Base-by-base conservation (phyloP, 192 early-diverging fungal genomes). In the Rhizophagus prolifer region DNA sequence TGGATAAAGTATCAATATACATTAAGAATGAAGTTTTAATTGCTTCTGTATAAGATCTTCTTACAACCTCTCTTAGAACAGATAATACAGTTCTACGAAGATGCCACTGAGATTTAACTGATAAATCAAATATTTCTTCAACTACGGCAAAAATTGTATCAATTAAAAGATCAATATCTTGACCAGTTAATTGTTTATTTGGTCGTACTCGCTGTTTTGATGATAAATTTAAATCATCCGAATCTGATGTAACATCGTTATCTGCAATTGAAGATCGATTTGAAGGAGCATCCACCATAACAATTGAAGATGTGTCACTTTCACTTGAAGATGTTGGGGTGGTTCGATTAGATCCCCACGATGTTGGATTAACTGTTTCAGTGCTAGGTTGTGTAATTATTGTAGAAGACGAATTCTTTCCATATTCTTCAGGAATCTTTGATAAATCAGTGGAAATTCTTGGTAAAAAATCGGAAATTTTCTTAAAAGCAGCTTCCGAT, bases 121-220 rank as follows among this genome's bases (percentile, higher is more conserved):
- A 72, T 59, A 72, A 72, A 72, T 72, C 71, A 38, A 72, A 72
- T 60, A 72, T 72, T 59, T 72, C 71, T 72, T 72, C 71, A 8
- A 72, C 54, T 26, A 58, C 21, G n/a, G 50, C 71, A 72, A 72
- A 72, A 21, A 72, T n/a, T 59, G 58, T 58, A 16, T 72, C 71
- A 25, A 72, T 72, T 34, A 72, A 31, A 44, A 72, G 47, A 60
- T 72, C 58, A 72, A 59, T 72, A 59, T 72, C 71, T 58, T 72
- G 54, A 59, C 71, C 30, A 19, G 71, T 60, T n/a, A 72, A 59
- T 21, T 59, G 54, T 72, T 72, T 72, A 34, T 72, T 58, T 72
- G 71, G 71, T 72, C 58, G 12, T 23, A 58, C 14, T 36, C 28
- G 38, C 9, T 14, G 71, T 10, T 26, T 58, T 72, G n/a, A n/a